Evolutionary conservation across 2,329 filamentous ascomycete species (phyloP), one percentile per base, ranked within the genome.

Genomic region (Colletotrichum musae): DNA sequence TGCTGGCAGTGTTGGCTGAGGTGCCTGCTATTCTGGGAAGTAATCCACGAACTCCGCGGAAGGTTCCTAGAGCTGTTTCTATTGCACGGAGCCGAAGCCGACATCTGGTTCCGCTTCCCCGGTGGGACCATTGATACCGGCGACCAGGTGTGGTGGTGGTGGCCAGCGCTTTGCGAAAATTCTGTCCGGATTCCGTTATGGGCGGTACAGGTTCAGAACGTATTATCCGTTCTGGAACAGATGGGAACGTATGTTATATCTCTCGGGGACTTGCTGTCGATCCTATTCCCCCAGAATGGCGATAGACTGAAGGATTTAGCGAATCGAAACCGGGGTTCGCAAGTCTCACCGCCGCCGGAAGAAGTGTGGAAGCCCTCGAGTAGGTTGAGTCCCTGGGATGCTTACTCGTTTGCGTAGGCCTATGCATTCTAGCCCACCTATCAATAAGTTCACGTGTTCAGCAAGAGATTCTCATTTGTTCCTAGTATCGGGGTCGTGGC

Each of bases 21-120:
- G 0, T 21, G 12, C 13, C 10, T 56, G n/a, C 1, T 50, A 2
- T 0, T 0, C 6, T 21, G 1, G 7, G 7, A 3, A 3, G 18
- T 9, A 7, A 6, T 5, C 18, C 1, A 13, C 4, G 5, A 41
- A 1, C 5, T 24, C 18, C 26, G 18, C n/a, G 53, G 13, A 12
- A 24, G 7, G 7, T 45, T 45, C 0, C 24, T 45, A 0, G 7
- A 57, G 12, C 13, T 47, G 1, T 58, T 58, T 3, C 15, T 58
- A 1, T 2, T n/a, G 3, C 39, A 58, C 15, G 41, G 24, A 2
- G 56, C 56, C 7, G 21, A 57, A 6, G 9, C 36, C 5, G 16
- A 45, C 3, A 9, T 57, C 13, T 57, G 53, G 41, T 43, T 43
- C 7, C 10, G 9, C 2, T 43, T 43, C 15, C 12, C 39, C 10